Conservation (phyloP, 1,139 yeast species). For the Taphrina betulina region DNA sequence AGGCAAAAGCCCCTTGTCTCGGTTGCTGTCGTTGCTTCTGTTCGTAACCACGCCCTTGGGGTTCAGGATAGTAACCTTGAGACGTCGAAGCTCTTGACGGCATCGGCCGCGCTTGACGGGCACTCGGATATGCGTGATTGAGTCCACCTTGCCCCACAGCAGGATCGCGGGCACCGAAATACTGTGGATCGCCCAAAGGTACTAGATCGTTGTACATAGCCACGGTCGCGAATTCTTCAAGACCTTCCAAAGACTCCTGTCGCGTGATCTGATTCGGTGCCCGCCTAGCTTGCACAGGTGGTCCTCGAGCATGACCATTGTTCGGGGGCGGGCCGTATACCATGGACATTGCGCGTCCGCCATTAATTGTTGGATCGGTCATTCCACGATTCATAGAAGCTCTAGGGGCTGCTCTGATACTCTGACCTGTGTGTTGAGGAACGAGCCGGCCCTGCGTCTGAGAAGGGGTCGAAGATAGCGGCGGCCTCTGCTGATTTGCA, state of each 20-base stretch:
- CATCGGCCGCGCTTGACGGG: conserved; percentile 4
- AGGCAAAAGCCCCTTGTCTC: conserved; percentile 13
- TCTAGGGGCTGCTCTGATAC: conserved; percentile 12
- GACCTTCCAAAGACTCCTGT: conserved; percentile 34
- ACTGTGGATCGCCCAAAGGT: background rate
- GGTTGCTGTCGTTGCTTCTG: conserved; percentile 4
- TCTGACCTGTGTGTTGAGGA: conserved; percentile 30
- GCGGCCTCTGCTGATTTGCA: conserved; percentile 31
- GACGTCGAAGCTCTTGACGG: conserved; percentile 15
- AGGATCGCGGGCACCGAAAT: background rate
- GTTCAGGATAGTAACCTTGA: conserved; percentile 7
- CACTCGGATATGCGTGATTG: conserved; percentile 18
- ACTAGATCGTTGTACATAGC: conserved; percentile 36
- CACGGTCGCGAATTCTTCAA: conserved; percentile 38
- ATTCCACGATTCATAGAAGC: background rate
- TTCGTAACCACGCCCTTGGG: no score
- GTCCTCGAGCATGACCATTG: conserved; percentile 30
- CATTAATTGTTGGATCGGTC: conserved; percentile 5
- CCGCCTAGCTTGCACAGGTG: conserved; percentile 2
- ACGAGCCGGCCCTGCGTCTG: background rate
- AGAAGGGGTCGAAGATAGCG: background rate
- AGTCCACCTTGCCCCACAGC: background rate
- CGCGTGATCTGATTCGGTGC: conserved; percentile 27
- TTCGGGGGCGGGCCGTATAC: conserved; percentile 28
- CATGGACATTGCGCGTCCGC: conserved; percentile 20